Conservation (phyloP, 441 rosid species). For the Aquilaria agallochum region DNA sequence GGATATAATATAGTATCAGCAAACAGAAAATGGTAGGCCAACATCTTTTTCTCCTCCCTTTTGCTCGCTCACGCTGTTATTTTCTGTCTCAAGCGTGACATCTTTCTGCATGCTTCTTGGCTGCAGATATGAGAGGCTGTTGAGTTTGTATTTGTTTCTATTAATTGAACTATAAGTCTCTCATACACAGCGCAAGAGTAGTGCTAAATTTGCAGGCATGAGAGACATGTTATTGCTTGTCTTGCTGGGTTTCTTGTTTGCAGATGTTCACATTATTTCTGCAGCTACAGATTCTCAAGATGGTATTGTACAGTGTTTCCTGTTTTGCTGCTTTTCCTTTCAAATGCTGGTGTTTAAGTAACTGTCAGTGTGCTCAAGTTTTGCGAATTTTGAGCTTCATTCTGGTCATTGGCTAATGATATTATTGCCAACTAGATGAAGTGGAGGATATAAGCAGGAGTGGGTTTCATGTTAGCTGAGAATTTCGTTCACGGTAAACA, state of each 20-base stretch:
- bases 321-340: background rate
- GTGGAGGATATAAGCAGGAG: no score
- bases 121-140: conserved; percentile 7
- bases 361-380: conserved; percentile 2
- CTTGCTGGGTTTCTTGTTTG: conserved; percentile 29
- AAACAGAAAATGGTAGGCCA: conserved; percentile 13
- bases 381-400: background rate
- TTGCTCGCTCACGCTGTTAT: conserved; percentile 11
- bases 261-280: conserved; percentile 25
- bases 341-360: background rate
- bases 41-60: conserved; percentile 13
- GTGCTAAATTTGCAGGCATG: conserved; percentile 21
- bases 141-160: conserved; percentile 8
- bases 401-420: no score
- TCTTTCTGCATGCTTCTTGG: conserved; percentile 14
- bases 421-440: no score
- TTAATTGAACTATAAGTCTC: conserved; percentile 15
- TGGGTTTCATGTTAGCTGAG: no score
- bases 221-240: conserved; percentile 28
- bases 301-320: conserved; percentile 27
- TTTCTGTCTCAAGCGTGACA: conserved; percentile 12
- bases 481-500: no score
- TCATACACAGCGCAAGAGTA: conserved; percentile 17
- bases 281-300: conserved; percentile 69
- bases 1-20: conserved; percentile 1